Evolutionary conservation across 148 eudicot species (phyloP).

Genomic region (Mesembryanthemum crystallinum): DNA sequence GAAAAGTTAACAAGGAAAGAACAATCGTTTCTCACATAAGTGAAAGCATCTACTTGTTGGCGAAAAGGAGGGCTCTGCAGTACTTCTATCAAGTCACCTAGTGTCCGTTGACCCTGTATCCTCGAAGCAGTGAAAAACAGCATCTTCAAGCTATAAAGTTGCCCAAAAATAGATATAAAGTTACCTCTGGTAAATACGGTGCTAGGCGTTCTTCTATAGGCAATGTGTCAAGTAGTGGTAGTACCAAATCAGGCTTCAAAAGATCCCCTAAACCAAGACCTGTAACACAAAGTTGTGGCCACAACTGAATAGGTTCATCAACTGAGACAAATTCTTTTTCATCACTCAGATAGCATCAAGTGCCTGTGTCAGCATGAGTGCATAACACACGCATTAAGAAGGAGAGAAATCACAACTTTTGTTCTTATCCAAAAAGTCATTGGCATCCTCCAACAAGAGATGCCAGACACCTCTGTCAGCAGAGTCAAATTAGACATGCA

Average conservation of each 20-base stretch:
- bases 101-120: constrained; percentile 72
- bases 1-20: neutral
- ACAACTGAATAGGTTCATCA: neutral
- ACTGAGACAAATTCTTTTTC: neutral
- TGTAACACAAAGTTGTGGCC: constrained; percentile 25
- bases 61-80: constrained; percentile 96
- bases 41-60: constrained; percentile 96
- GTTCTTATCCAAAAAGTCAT: neutral
- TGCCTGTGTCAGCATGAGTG: no score
- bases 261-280: constrained; percentile 96
- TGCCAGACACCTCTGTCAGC: neutral
- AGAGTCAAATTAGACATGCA: neutral
- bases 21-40: constrained; percentile 61
- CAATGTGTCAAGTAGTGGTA: constrained; percentile 64
- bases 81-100: constrained; percentile 70
- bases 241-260: constrained; percentile 77
- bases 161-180: neutral
- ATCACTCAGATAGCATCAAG: no score
- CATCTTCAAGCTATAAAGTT: constrained; percentile 6
- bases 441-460: neutral
- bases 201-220: constrained; percentile 65
- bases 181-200: constrained; percentile 91
- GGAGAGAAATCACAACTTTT: neutral
- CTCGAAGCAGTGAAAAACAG: constrained; percentile 7
- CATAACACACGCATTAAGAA: no score